Evolutionary conservation across 208 protist species (phyloP).

Genomic region (Leishmania martiniquensis): DNA sequence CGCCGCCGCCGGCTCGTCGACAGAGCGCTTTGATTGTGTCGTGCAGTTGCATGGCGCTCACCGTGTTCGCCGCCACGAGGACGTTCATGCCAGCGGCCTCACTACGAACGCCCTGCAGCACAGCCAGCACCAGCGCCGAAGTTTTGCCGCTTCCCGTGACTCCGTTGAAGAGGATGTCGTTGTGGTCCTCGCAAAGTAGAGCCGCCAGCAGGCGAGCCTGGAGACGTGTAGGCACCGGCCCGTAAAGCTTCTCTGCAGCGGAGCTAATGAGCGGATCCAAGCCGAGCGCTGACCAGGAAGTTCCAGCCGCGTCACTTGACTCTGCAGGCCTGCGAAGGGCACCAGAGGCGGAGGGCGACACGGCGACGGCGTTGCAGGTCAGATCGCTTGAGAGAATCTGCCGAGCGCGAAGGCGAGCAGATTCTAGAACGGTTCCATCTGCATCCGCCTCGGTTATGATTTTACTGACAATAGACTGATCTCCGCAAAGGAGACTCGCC

Average conservation of each 20-base stretch:
- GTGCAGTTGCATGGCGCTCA: slow-evolving; percentile 66
- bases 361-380: slow-evolving; percentile 4
- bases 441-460: slow-evolving; percentile 58
- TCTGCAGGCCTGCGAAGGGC: slow-evolving; percentile 8
- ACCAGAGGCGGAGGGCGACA: not conserved
- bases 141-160: slow-evolving; percentile 85
- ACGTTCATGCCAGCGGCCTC: slow-evolving; percentile 78
- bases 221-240: slow-evolving; percentile 57
- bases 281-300: slow-evolving; percentile 52
- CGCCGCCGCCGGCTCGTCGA: slow-evolving; percentile 44
- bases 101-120: slow-evolving; percentile 70
- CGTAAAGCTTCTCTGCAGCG: slow-evolving; percentile 46
- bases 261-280: slow-evolving; percentile 54
- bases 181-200: slow-evolving; percentile 83
- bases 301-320: slow-evolving; percentile 44
- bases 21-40: slow-evolving; percentile 60
- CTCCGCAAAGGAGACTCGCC: slow-evolving; percentile 12
- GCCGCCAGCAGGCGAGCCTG: slow-evolving; percentile 75
- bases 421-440: slow-evolving; percentile 59
- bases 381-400: slow-evolving; percentile 53
- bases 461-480: slow-evolving; percentile 53
- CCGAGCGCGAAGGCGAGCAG: slow-evolving; percentile 42
- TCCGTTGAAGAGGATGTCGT: slow-evolving; percentile 84
- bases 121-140: slow-evolving; percentile 68
- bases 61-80: slow-evolving; percentile 67